A percentile compares a stretch with the other conserved stretches of the same genome.
phyloP scores from a whole-genome alignment of 192 early-diverging fungal species.

The Backusella westeae region DNA sequence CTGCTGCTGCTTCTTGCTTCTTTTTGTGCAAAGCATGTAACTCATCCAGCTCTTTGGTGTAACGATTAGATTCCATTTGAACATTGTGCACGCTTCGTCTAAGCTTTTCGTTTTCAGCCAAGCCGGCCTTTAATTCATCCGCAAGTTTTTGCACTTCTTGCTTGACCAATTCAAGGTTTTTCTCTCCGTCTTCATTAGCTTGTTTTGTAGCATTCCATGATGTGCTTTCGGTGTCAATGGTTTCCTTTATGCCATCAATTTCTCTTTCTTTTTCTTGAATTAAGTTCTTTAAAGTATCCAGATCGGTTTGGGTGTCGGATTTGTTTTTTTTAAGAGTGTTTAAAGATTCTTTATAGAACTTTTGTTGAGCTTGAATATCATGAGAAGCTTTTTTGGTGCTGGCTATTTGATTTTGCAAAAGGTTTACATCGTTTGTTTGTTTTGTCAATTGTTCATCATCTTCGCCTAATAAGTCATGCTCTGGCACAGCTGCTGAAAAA shows the following conservation, averaged over 20 bases:
- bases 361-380: slow-evolving; percentile 55
- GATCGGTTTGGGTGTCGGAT: slow-evolving; percentile 53
- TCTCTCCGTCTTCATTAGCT: slow-evolving; percentile 50
- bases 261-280: slow-evolving; percentile 60
- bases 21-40: slow-evolving; percentile 60
- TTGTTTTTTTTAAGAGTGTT: slow-evolving; percentile 54
- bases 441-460: slow-evolving; percentile 47
- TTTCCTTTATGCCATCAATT: slow-evolving; percentile 51
- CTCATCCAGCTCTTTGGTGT: slow-evolving; percentile 58
- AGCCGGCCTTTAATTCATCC: slow-evolving; percentile 39
- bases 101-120: slow-evolving; percentile 47
- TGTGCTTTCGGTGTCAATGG: slow-evolving; percentile 40
- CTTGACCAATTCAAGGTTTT: slow-evolving; percentile 39
- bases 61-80: slow-evolving; percentile 50
- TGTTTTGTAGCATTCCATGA: slow-evolving; percentile 39
- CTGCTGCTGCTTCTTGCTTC: slow-evolving; percentile 48
- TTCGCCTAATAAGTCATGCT: slow-evolving; percentile 34
- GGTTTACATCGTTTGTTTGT: slow-evolving; percentile 58
- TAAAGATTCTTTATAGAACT: slow-evolving; percentile 58
- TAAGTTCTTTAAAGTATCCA: slow-evolving; percentile 53
- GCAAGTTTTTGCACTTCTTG: slow-evolving; percentile 45
- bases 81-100: slow-evolving; percentile 45
- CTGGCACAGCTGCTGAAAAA: neutral
- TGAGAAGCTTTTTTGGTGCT: slow-evolving; percentile 46
- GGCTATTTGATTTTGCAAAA: slow-evolving; percentile 57